A percentile compares a stretch with the other conserved stretches of the same genome.
These are phyloP conservation scores for Pseudomassariella vexata DNA, from an alignment of 2,329 filamentous ascomycete genomes.

Conservation along the genomic window DNA sequence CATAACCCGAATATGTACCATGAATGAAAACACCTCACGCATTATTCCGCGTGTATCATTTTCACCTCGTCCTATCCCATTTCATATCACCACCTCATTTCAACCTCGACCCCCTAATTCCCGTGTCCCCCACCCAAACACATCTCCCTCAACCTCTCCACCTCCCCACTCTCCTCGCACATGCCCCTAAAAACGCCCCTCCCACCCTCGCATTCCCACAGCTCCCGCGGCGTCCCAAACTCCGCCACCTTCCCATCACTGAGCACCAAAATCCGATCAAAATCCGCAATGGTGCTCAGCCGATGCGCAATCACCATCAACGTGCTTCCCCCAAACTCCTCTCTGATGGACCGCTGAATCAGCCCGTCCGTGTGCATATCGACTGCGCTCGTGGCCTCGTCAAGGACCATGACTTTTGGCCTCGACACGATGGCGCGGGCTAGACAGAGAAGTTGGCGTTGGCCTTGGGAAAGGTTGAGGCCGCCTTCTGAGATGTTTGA, in stretches of 20 bases:
- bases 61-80: too few relatives aligned
- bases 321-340: conserved; percentile 64
- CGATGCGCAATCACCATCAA: conserved; percentile 72
- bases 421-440: conserved; percentile 66
- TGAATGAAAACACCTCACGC: too few relatives aligned
- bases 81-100: background rate
- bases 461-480: conserved; percentile 69
- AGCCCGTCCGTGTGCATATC: conserved; percentile 71
- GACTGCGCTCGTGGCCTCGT: conserved; percentile 74
- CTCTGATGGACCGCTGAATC: conserved; percentile 67
- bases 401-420: conserved; percentile 72
- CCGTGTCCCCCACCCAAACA: conserved; percentile 29
- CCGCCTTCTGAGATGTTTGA: conserved; percentile 66
- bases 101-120: background rate
- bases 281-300: conserved; percentile 70
- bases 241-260: conserved; percentile 63
- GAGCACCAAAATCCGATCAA: conserved; percentile 68
- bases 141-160: conserved; percentile 43
- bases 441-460: conserved; percentile 70
- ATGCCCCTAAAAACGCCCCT: conserved; percentile 54
- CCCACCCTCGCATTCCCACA: conserved; percentile 39
- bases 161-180: conserved; percentile 57
- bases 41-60: too few relatives aligned
- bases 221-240: conserved; percentile 57
- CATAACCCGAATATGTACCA: too few relatives aligned